Conservation (phyloP, 352 stramenopile genomes). For the Globisporangium orthogonon region DNA sequence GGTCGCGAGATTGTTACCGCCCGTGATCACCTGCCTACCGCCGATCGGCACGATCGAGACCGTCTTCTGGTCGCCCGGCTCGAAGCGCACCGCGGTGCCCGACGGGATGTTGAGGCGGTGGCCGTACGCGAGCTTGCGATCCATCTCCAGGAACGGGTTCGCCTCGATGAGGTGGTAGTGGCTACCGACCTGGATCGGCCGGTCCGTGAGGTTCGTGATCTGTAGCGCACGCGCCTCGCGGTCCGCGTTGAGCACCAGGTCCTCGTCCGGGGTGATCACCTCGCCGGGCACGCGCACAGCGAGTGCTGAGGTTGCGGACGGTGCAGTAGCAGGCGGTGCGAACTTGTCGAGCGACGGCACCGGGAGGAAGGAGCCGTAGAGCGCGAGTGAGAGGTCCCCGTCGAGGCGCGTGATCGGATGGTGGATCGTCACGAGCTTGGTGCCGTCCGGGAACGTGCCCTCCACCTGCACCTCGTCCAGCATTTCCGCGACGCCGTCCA, state of each 20-base stretch:
- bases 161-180: conserved; percentile 97
- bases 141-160: conserved; percentile 94
- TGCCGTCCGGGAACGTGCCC: conserved; percentile 96
- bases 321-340: conserved; percentile 14
- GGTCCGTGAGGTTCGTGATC: conserved; percentile 94
- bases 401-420: conserved; percentile 87
- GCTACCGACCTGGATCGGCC: conserved; percentile 92
- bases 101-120: conserved; percentile 92
- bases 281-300: conserved; percentile 37
- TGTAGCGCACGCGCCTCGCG: conserved; percentile 71
- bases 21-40: conserved; percentile 82
- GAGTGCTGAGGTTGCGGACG: conserved; percentile 7
- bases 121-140: conserved; percentile 89
- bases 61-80: conserved; percentile 94
- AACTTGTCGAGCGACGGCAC: conserved; percentile 78
- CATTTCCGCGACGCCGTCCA: conserved; percentile 88
- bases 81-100: conserved; percentile 92
- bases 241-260: conserved; percentile 85
- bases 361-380: conserved; percentile 94
- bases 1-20: conserved; percentile 86
- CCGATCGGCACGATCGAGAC: conserved; percentile 92
- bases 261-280: conserved; percentile 41
- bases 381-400: conserved; percentile 87
- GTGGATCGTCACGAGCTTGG: conserved; percentile 96
- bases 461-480: conserved; percentile 95